A percentile compares a stretch with the other conserved stretches of the same genome.
phyloP scores from a whole-genome alignment of 2,329 filamentous ascomycete species.

The Aspergillus aculeatinus region DNA sequence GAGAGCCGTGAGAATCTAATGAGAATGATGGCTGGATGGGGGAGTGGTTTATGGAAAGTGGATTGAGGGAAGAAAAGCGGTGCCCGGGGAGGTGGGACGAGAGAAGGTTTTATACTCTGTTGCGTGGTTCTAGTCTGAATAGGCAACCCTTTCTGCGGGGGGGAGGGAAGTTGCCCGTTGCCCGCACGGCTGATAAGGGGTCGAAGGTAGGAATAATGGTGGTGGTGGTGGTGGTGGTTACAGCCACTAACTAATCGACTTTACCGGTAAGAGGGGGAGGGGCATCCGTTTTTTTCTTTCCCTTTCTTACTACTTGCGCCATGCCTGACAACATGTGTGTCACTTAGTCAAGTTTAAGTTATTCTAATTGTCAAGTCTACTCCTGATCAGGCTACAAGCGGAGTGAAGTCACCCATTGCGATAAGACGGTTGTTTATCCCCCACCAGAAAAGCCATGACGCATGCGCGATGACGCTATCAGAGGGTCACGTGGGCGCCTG shows the following conservation, averaged over 20 bases:
- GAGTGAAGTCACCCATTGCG: background rate
- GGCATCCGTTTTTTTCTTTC: background rate
- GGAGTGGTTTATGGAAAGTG: background rate
- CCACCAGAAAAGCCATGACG: background rate
- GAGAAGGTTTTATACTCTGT: slow-evolving; percentile 12
- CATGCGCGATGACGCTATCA: slow-evolving; percentile 5
- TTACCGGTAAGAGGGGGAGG: too few species aligned
- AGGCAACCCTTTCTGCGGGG: slow-evolving; percentile 3
- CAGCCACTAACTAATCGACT: background rate
- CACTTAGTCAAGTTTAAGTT: background rate
- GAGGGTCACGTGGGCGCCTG: background rate
- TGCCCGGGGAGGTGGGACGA: slow-evolving; percentile 10
- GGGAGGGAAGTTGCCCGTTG: slow-evolving; percentile 1
- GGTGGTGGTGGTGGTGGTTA: background rate
- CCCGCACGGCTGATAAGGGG: slow-evolving; percentile 13
- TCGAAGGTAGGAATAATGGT: background rate
- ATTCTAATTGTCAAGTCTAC: background rate
- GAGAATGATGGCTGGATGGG: background rate
- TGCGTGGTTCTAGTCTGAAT: background rate
- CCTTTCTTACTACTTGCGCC: background rate
- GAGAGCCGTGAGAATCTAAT: background rate
- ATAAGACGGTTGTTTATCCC: background rate
- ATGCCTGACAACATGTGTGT: background rate
- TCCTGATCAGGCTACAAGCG: background rate
- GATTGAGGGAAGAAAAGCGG: background rate